These are phyloP conservation scores for Afroboletus lepidellus DNA, from an alignment of 1,284 basidiomycete species.

Conservation along the genomic window DNA sequence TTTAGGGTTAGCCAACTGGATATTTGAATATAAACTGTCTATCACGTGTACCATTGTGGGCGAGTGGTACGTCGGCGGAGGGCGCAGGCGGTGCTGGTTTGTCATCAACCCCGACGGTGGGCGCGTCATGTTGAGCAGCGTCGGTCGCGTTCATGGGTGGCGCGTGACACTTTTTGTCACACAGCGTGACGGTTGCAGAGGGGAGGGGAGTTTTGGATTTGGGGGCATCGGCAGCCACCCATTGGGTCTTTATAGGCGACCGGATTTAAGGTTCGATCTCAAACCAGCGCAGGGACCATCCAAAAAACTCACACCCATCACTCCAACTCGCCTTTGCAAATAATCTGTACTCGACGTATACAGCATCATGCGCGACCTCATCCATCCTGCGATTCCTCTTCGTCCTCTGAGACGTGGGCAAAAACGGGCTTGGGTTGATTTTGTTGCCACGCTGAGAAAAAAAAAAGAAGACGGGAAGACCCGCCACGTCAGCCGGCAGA, in stretches of 20 bases:
- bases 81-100: slow-evolving; percentile 30
- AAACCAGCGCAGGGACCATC: slow-evolving; percentile 61
- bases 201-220: slow-evolving; percentile 66
- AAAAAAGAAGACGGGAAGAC: slow-evolving; percentile 49
- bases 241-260: slow-evolving; percentile 72
- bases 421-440: slow-evolving; percentile 83
- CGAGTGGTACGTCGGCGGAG: slow-evolving; percentile 36
- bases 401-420: slow-evolving; percentile 49
- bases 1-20: slow-evolving; percentile 48
- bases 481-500: slow-evolving; percentile 62
- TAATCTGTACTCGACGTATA: slow-evolving; percentile 10
- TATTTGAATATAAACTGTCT: slow-evolving; percentile 30
- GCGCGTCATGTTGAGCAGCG: slow-evolving; percentile 39
- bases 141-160: slow-evolving; percentile 53
- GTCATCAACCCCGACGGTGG: slow-evolving; percentile 31
- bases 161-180: slow-evolving; percentile 51
- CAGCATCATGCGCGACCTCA: slow-evolving; percentile 26
- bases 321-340: slow-evolving; percentile 12
- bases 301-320: slow-evolving; percentile 32
- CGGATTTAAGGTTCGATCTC: slow-evolving; percentile 79
- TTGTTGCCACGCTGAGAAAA: slow-evolving; percentile 71
- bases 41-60: slow-evolving; percentile 36
- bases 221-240: slow-evolving; percentile 63
- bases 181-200: slow-evolving; percentile 46
- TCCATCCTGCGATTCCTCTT: slow-evolving; percentile 52